phyloP scores from a whole-genome alignment of 2,329 filamentous ascomycete species.

The Phialocephala subalpina region DNA sequence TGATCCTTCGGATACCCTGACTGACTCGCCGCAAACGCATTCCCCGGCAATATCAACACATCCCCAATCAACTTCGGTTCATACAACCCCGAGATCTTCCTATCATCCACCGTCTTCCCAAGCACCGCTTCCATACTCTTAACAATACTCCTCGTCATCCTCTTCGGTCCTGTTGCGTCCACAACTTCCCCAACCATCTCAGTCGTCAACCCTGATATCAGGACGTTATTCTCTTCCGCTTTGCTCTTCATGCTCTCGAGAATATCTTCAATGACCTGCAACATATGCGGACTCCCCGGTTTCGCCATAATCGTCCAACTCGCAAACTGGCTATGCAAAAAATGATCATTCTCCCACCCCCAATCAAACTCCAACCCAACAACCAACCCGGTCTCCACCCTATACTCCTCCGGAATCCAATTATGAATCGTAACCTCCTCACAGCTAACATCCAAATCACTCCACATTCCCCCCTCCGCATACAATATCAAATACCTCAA shows the following conservation, averaged over 20 bases:
- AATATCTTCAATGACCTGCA: constrained; percentile 42
- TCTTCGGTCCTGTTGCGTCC: constrained; percentile 42
- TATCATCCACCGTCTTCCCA: constrained; percentile 27
- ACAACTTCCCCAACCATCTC: constrained; percentile 42
- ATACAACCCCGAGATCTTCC: constrained; percentile 35
- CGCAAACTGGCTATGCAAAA: constrained; percentile 37
- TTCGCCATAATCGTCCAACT: constrained; percentile 45
- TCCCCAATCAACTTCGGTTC: constrained; percentile 43
- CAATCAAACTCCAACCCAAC: constrained; percentile 42
- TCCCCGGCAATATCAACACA: constrained; percentile 35
- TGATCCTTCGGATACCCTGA: constrained; percentile 22
- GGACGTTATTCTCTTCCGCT: constrained; percentile 29
- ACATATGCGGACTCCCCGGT: constrained; percentile 38
- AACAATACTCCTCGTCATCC: constrained; percentile 39
- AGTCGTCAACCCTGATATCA: constrained; percentile 32
- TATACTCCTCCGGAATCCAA: constrained; percentile 48
- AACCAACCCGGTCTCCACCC: constrained; percentile 42
- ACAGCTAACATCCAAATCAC: constrained; percentile 50
- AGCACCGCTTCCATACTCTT: constrained; percentile 38
- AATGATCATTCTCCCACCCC: constrained; percentile 46
- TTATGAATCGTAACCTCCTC: constrained; percentile 43
- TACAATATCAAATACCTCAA: constrained; percentile 51
- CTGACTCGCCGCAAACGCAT: constrained; percentile 28
- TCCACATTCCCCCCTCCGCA: constrained; percentile 51
- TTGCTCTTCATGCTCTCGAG: constrained; percentile 33